Conservation (phyloP, 768 basidiomycete genomes). For the Termitomyces eurrhizus region DNA sequence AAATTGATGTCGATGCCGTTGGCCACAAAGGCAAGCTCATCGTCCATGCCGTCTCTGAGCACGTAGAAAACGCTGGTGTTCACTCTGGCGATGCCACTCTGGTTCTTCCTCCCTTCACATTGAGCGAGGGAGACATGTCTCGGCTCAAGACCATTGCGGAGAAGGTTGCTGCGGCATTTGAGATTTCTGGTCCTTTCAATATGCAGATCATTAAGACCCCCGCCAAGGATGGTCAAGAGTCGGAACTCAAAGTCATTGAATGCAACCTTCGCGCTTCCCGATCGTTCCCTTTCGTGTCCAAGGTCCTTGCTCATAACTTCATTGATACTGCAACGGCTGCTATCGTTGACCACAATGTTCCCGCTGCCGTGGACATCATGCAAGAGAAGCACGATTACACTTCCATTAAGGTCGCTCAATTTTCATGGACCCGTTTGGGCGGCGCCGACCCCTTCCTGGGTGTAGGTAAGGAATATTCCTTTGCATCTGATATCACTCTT, state of each 20-base stretch:
- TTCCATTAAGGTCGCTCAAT: slow-evolving; percentile 96
- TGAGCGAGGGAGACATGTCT: slow-evolving; percentile 69
- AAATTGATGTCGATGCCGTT: slow-evolving; percentile 97
- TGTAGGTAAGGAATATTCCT: slow-evolving; percentile 59
- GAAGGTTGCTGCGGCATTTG: slow-evolving; percentile 92
- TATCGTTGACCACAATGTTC: slow-evolving; percentile 82
- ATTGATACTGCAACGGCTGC: slow-evolving; percentile 91
- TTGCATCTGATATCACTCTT: slow-evolving; percentile 1
- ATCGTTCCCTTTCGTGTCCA: slow-evolving; percentile 99
- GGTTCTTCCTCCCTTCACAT: slow-evolving; percentile 90
- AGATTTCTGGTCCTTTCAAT: slow-evolving; percentile 98
- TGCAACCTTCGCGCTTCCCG: slow-evolving; percentile 98
- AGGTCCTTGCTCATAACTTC: slow-evolving; percentile 96
- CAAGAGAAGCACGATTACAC: slow-evolving; percentile 84
- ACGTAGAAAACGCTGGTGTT: slow-evolving; percentile 97
- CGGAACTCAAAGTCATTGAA: slow-evolving; percentile 94
- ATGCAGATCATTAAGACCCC: slow-evolving; percentile 97
- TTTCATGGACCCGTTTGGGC: slow-evolving; percentile 94
- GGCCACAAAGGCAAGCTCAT: slow-evolving; percentile 90
- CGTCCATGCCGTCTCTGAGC: slow-evolving; percentile 95
- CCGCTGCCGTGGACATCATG: slow-evolving; percentile 92
- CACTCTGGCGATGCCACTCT: slow-evolving; percentile 99
- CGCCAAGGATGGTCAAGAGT: slow-evolving; percentile 46
- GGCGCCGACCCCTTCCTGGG: slow-evolving; percentile 98
- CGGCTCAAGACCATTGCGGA: slow-evolving; percentile 91